Evolutionary conservation across 169 alveolate species (phyloP), one percentile per base, ranked within the genome.

Genomic region (Babesia caballi): DNA sequence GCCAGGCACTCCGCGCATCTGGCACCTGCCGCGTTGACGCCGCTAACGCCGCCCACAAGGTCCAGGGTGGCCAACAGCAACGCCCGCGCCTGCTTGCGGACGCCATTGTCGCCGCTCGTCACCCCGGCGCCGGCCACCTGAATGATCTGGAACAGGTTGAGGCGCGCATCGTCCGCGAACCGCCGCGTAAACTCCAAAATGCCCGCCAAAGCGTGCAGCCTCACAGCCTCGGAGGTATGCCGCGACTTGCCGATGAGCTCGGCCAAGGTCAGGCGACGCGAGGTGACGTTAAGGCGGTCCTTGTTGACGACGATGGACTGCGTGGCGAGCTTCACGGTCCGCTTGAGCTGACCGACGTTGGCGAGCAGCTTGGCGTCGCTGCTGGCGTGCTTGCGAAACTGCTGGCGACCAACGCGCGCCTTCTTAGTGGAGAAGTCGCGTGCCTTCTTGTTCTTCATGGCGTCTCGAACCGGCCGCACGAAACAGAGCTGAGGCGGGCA

Each of bases 221-320:
- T 51, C 23, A 71, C 84, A 21, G 68, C 33, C 19, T 47, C 67
- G 8, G 84, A 69, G 11, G 73, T 35, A 53, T 81, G 88, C 63
- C 84, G 19, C 2, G 84, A 71, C 35, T 71, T 81, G 25, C 81
- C 73, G 12, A 81, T 57, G 36, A 81, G 51, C 38, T 81, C 88
- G 5, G 83, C 78, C n/a, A 81, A 32, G 2, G 88, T 81, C 14
- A 81, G 50, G 15, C 84, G 44, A 21, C 80, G 40, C 14, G 84
- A 70, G 3, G 88, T 70, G 7, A 81, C 81, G 56, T 69, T 69
- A 6, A 81, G 72, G 27, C 54, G 40, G 21, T 72, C 80, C 81
- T 81, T 81, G 66, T 81, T 66, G n/a, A 72, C 60, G 15, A 68
- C 28, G 33, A 81, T 81, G 21, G 84, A 70, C 41, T 81, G 88